Percentiles rank a stretch among this genome's conserved stretches.
These are phyloP conservation scores for Ceratorhiza oryzae-sativae DNA, from an alignment of 1,284 basidiomycete genomes.

Conservation along the genomic window DNA sequence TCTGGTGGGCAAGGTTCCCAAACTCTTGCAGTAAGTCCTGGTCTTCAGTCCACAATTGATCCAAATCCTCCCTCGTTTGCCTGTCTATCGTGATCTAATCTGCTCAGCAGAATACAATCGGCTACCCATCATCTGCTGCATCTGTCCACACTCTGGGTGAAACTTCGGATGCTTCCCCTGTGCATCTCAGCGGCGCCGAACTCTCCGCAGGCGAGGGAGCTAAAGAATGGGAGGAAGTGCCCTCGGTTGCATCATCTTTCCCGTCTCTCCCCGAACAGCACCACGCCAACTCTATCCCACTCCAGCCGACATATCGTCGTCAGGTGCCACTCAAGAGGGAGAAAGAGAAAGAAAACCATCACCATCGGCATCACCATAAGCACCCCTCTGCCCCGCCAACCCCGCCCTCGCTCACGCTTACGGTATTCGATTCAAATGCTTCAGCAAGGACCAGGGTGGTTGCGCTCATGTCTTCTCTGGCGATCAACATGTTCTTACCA, in stretches of 20 bases:
- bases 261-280: conserved; percentile 44
- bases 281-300: conserved; percentile 41
- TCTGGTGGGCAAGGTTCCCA: conserved; percentile 50
- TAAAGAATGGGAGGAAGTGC: conserved; percentile 45
- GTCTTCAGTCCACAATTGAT: background rate
- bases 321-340: conserved; percentile 44
- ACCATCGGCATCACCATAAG: conserved; percentile 41
- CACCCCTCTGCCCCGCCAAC: conserved; percentile 46
- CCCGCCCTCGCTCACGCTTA: conserved; percentile 69
- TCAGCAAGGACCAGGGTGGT: conserved; percentile 68
- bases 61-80: background rate
- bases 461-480: conserved; percentile 81
- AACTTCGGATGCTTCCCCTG: conserved; percentile 34
- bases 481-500: conserved; percentile 91
- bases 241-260: conserved; percentile 47
- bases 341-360: conserved; percentile 40
- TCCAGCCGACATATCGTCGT: conserved; percentile 37
- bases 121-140: conserved; percentile 32
- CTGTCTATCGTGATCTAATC: background rate
- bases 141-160: conserved; percentile 29
- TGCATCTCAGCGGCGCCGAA: conserved; percentile 32
- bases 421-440: conserved; percentile 76
- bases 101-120: conserved; percentile 23
- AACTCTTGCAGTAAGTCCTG: conserved; percentile 47
- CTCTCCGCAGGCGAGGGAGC: conserved; percentile 33